Conservation (phyloP, 2,329 filamentous ascomycete genomes). For the Cladophialophora carrionii region DNA sequence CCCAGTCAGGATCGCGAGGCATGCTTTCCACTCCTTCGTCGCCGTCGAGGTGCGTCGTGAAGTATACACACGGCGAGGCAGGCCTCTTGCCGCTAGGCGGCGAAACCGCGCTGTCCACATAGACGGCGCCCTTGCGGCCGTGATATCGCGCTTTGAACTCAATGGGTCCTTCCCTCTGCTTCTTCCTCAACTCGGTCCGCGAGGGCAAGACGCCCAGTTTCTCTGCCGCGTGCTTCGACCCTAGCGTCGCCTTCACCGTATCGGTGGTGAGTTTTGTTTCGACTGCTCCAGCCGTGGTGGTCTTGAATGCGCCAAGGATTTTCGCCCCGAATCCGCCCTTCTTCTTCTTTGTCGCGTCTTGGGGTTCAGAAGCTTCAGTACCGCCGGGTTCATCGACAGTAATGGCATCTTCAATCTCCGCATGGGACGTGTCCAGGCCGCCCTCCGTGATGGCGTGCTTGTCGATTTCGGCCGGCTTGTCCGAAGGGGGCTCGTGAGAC, state of each 20-base stretch:
- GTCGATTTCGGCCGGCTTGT: slow-evolving; percentile 57
- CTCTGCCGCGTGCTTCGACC: slow-evolving; percentile 66
- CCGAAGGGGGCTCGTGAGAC: slow-evolving; percentile 51
- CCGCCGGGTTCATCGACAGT: slow-evolving; percentile 56
- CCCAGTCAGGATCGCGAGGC: slow-evolving; percentile 65
- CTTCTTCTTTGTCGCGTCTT: slow-evolving; percentile 42
- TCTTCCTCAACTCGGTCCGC: slow-evolving; percentile 47
- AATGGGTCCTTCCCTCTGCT: slow-evolving; percentile 63
- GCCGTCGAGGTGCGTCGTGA: slow-evolving; percentile 56
- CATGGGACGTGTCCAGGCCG: slow-evolving; percentile 63
- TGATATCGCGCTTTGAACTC: slow-evolving; percentile 74
- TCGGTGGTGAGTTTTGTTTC: slow-evolving; percentile 73
- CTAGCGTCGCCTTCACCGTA: slow-evolving; percentile 67
- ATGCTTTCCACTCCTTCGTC: slow-evolving; percentile 53
- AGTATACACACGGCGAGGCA: slow-evolving; percentile 69
- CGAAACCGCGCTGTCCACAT: slow-evolving; percentile 56
- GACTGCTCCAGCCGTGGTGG: slow-evolving; percentile 71
- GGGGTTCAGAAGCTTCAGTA: slow-evolving; percentile 45
- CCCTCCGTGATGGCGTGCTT: slow-evolving; percentile 58
- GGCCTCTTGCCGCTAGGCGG: slow-evolving; percentile 59
- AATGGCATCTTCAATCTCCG: slow-evolving; percentile 68
- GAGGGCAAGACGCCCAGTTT: slow-evolving; percentile 70
- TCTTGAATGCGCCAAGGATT: slow-evolving; percentile 69
- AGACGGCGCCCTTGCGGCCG: slow-evolving; percentile 72
- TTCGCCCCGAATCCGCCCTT: slow-evolving; percentile 54